A percentile compares a stretch with the other conserved stretches of the same genome.
phyloP scores from a whole-genome alignment of 441 rosid species.

The Erysimum cheiri region DNA sequence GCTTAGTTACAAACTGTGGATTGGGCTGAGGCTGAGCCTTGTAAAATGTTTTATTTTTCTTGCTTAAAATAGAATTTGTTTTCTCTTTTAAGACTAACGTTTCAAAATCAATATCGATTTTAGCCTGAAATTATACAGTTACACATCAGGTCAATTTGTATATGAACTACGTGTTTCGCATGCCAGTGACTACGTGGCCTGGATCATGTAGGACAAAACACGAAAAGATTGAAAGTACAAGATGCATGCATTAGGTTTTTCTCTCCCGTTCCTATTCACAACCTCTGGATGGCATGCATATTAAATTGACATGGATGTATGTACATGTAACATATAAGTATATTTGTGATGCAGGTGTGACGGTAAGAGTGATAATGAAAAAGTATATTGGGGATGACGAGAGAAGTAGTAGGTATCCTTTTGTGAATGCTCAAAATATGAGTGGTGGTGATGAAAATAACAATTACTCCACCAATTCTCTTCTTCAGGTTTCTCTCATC shows the following conservation, averaged over 20 bases:
- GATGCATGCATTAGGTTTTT: conserved; percentile 5
- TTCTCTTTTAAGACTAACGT: too few species aligned
- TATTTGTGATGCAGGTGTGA: conserved; percentile 1
- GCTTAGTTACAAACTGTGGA: too few species aligned
- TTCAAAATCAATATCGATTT: not conserved
- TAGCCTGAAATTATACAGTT: not conserved
- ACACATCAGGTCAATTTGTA: not conserved
- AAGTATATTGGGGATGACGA: not conserved
- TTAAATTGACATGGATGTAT: not conserved
- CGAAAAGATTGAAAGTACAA: not conserved
- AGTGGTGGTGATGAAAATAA: conserved; percentile 23
- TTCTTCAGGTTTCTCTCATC: conserved; percentile 10
- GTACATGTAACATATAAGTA: not conserved
- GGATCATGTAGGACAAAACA: not conserved
- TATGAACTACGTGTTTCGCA: not conserved
- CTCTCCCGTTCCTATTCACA: not conserved
- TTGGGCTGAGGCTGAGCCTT: too few species aligned
- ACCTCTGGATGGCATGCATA: not conserved
- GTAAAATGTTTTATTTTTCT: too few species aligned
- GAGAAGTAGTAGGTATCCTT: not conserved
- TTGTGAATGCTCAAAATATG: conserved; percentile 21
- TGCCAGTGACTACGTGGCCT: not conserved
- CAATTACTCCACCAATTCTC: conserved; percentile 31
- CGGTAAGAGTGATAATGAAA: not conserved
- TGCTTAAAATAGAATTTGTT: too few species aligned